Conservation (phyloP, 2,329 filamentous ascomycete genomes). For the Rhynchosporium secalis region DNA sequence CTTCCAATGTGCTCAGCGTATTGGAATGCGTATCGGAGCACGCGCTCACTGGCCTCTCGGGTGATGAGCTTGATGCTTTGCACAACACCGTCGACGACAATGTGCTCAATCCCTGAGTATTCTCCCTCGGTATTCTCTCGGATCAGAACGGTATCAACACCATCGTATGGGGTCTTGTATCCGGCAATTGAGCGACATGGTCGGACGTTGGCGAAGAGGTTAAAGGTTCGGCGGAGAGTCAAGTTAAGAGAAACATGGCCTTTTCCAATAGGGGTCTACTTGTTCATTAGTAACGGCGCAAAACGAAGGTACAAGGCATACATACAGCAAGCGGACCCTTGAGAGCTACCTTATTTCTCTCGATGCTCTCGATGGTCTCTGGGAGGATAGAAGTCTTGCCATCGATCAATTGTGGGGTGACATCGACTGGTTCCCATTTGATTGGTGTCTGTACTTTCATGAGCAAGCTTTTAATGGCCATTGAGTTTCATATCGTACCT, state of each 20-base stretch:
- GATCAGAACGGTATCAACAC: slow-evolving; percentile 95
- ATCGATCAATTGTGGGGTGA: slow-evolving; percentile 89
- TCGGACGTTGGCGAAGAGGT: slow-evolving; percentile 98
- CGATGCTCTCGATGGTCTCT: slow-evolving; percentile 88
- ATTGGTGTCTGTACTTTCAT: slow-evolving; percentile 68
- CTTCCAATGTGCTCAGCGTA: slow-evolving; percentile 91
- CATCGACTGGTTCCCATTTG: slow-evolving; percentile 96
- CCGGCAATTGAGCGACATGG: slow-evolving; percentile 96
- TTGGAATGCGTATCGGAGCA: slow-evolving; percentile 97
- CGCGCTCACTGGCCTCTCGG: slow-evolving; percentile 88
- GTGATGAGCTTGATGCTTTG: slow-evolving; percentile 99
- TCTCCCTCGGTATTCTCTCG: slow-evolving; percentile 99
- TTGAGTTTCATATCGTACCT: slow-evolving; percentile 55
- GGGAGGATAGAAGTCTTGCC: slow-evolving; percentile 95
- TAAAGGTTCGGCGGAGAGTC: slow-evolving; percentile 97
- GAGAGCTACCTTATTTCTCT: slow-evolving; percentile 93
- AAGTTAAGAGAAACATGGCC: slow-evolving; percentile 99
- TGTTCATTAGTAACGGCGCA: slow-evolving; percentile 23
- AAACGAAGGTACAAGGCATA: slow-evolving; percentile 32
- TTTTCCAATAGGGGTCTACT: slow-evolving; percentile 90
- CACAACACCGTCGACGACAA: slow-evolving; percentile 95
- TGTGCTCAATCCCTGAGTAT: slow-evolving; percentile 98
- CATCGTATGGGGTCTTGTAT: slow-evolving; percentile 98
- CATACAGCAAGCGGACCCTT: slow-evolving; percentile 95
- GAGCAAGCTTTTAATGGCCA: slow-evolving; percentile 24